Evolutionary conservation across 352 stramenopile genomes (phyloP), one percentile per base, ranked within the genome.

Genomic region (Globisporangium sylvaticum): DNA sequence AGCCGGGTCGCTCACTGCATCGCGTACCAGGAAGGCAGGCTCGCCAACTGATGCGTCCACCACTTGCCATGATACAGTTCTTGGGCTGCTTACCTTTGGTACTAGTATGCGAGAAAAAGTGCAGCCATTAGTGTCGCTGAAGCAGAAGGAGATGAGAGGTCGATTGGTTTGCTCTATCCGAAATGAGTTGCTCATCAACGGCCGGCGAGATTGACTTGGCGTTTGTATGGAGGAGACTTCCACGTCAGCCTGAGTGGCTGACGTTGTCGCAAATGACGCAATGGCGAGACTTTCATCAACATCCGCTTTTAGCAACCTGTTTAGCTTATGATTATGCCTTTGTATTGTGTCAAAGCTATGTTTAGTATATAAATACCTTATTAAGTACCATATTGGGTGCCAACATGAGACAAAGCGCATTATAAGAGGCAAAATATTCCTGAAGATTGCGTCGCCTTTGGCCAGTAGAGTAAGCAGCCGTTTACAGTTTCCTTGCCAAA

Each of bases 401-500:
- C 12, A 7, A 5, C 1, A 5, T 31, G 22, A 20, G 8, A 56
- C 10, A 56, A 1, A 29, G 32, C 10, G 3, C 48, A 31, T 20
- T 56, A 32, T 29, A 0, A 12, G 22, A 56, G 48, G 22, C 48
- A 20, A 20, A 20, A n/a, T 20, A 31, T 7, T 20, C 3, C 48
- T 56, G 48, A 37, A 58, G 54, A 59, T 59, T 59, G 54, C 54
- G 54, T 59, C 18, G 54, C 3, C 52, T 18, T 24, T 14, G 15
- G 48, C 12, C 4, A 44, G 37, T 44, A 18, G 37, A 44, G 37
- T 44, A 44, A 44, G 37, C 37, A 44, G 14, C 2, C 34, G 34
- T 42, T 42, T 42, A n/a, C 34, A 12, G 15, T 20, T 29, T 54
- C 24, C 44, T 1, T 52, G 18, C 24, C 29, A n/a, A 32, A 32